A percentile compares a stretch with the other conserved stretches of the same genome.
Conservation (phyloP, 1,139 yeast species). For the Hyphopichia burtonii region DNA sequence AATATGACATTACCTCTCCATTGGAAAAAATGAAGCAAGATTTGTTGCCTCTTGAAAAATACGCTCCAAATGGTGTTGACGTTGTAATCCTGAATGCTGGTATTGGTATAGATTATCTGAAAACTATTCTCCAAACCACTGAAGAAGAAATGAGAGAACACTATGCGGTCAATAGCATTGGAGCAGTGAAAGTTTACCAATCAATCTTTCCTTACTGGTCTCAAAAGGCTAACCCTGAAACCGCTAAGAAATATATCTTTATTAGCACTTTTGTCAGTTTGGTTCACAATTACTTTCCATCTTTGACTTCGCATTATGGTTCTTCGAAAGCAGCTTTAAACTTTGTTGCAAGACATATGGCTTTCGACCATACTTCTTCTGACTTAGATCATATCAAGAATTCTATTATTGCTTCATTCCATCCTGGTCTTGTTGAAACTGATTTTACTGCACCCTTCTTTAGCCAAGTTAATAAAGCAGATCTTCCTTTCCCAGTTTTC, state of each 20-base stretch:
- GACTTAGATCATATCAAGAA: constrained; percentile 11
- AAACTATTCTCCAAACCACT: not conserved
- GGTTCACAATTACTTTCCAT: not conserved
- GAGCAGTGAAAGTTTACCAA: constrained; percentile 9
- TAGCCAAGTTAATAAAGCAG: not conserved
- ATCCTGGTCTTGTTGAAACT: constrained; percentile 30
- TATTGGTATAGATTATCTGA: not conserved
- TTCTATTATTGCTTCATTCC: constrained; percentile 20
- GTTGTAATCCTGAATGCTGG: constrained; percentile 11
- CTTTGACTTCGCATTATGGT: not conserved
- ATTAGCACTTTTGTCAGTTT: constrained; percentile 3
- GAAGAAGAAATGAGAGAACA: not conserved
- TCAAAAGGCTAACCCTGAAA: constrained; percentile 7
- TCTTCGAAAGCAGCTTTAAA: constrained; percentile 1
- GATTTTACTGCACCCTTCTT: constrained; percentile 14
- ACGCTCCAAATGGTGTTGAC: constrained; percentile 8
- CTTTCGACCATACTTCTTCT: not conserved
- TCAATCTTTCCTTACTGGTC: constrained; percentile 8
- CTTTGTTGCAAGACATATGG: not conserved
- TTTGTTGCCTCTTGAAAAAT: not conserved
- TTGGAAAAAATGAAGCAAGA: not conserved
- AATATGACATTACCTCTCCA: not conserved
- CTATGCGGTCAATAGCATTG: constrained; percentile 8
- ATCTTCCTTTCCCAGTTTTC: not conserved
- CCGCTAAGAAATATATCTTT: constrained; percentile 8